phyloP scores from a whole-genome alignment of 2,329 filamentous ascomycete genomes.

The Pseudomassariella vexata region DNA sequence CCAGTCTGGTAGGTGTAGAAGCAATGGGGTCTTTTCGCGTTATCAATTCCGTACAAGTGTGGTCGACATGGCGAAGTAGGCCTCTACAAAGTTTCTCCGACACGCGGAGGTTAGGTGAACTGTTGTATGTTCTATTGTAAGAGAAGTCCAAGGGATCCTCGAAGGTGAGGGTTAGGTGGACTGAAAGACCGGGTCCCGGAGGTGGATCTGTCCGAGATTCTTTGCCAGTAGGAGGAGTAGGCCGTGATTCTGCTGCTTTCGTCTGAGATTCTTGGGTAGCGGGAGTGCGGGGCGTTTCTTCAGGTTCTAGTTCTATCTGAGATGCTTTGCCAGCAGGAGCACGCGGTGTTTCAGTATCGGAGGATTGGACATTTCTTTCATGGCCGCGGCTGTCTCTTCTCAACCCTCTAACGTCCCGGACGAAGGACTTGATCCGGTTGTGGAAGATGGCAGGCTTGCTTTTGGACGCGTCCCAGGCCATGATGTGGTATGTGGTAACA shows the following conservation, averaged over 20 bases:
- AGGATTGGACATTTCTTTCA: conserved; percentile 7
- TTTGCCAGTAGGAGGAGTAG: conserved; percentile 1
- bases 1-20: conserved; percentile 30
- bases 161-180: conserved; percentile 40
- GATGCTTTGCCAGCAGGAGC: conserved; percentile 1
- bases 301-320: conserved; percentile 1
- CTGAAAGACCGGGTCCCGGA: conserved; percentile 24
- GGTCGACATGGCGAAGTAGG: conserved; percentile 43
- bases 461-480: conserved; percentile 11
- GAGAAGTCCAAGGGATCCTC: conserved; percentile 36
- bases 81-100: conserved; percentile 42
- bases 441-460: conserved; percentile 14
- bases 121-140: conserved; percentile 40
- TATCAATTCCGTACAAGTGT: conserved; percentile 47
- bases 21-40: conserved; percentile 45
- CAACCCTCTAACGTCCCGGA: conserved; percentile 19
- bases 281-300: no score
- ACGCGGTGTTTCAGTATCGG: not conserved
- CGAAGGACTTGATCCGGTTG: conserved; percentile 18
- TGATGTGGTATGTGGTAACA: conserved; percentile 7
- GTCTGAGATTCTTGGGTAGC: no score
- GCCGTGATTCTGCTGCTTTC: not conserved
- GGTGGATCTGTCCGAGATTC: conserved; percentile 3
- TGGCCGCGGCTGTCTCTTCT: conserved; percentile 14
- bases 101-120: conserved; percentile 36